Evolutionary conservation across 1,139 yeast genomes (phyloP).

Genomic region (Pichia sp.): DNA sequence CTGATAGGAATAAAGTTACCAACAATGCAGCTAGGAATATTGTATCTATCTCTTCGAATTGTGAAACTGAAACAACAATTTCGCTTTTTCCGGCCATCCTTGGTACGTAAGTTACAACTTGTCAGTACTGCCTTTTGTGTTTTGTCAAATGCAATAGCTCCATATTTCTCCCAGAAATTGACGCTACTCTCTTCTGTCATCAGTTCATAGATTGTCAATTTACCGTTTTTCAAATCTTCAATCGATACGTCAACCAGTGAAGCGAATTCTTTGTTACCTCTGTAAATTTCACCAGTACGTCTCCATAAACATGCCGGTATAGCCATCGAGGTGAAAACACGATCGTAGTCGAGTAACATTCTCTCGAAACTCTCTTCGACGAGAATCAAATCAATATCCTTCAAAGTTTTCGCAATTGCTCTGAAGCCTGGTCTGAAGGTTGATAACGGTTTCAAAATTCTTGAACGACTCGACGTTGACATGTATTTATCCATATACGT

Average conservation of each 20-base stretch:
- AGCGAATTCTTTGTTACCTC: constrained; percentile 96
- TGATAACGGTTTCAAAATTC: constrained; percentile 83
- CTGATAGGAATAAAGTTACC: constrained; percentile 89
- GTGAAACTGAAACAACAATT: constrained; percentile 95
- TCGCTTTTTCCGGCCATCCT: constrained; percentile 73
- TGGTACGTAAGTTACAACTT: constrained; percentile 79
- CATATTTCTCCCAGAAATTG: constrained; percentile 97
- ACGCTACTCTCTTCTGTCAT: constrained; percentile 98
- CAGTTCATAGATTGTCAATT: constrained; percentile 83
- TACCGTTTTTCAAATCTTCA: constrained; percentile 89
- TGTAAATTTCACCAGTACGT: constrained; percentile 91
- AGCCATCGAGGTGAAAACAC: constrained; percentile 96
- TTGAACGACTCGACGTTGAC: constrained; percentile 76
- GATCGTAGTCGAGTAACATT: constrained; percentile 86
- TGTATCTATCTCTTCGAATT: constrained; percentile 84
- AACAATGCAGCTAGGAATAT: constrained; percentile 93
- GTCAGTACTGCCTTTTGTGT: constrained; percentile 94
- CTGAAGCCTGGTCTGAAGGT: constrained; percentile 90
- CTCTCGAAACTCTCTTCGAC: constrained; percentile 95
- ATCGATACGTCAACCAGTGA: constrained; percentile 88
- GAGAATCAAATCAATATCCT: constrained; percentile 84
- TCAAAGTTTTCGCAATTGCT: constrained; percentile 84
- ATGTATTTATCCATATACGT: constrained; percentile 90
- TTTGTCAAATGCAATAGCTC: constrained; percentile 92
- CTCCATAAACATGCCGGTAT: constrained; percentile 98